Evolutionary conservation across 2,329 filamentous ascomycete species (phyloP).

Genomic region (Setomelanomma holmii): DNA sequence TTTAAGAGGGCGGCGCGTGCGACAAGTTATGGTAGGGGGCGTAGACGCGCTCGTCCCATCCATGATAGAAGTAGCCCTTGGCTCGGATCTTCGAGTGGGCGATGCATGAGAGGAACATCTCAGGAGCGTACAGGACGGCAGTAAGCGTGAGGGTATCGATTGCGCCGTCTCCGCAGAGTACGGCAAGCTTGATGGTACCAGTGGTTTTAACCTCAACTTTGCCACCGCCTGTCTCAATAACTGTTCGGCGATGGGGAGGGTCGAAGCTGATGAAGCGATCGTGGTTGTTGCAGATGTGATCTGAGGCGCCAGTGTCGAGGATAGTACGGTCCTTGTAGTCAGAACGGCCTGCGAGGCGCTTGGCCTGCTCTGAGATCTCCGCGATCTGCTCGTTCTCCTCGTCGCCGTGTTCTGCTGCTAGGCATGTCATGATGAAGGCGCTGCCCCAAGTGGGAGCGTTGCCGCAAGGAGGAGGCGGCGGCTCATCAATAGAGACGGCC

Average conservation of each 20-base stretch:
- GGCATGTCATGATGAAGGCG: constrained; percentile 1
- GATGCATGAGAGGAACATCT: constrained; percentile 1
- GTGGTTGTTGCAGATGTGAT: constrained; percentile 1
- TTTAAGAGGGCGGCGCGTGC: not conserved
- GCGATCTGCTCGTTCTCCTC: not conserved
- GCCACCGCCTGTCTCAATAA: constrained; percentile 1
- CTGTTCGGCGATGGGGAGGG: not conserved
- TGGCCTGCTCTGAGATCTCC: constrained; percentile 1
- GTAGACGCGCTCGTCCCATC: constrained; percentile 2
- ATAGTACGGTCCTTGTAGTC: constrained; percentile 1
- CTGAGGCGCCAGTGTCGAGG: not conserved
- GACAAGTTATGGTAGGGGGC: not conserved
- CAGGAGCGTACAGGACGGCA: constrained; percentile 1
- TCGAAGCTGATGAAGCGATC: constrained; percentile 1
- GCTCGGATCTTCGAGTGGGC: constrained; percentile 1
- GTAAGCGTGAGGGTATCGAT: constrained; percentile 1
- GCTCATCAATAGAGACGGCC: not conserved
- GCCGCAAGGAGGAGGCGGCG: constrained; percentile 1
- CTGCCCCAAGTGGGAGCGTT: not conserved
- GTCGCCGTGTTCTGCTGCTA: not conserved
- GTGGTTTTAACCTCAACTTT: not conserved
- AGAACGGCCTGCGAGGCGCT: not conserved
- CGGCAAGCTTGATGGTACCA: constrained; percentile 1
- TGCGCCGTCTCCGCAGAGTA: constrained; percentile 1
- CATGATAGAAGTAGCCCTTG: constrained; percentile 1